Percentiles rank a stretch among this genome's conserved stretches.
phyloP scores from a whole-genome alignment of 176 grass and related monocot genomes.

The Cymbopogon citratus region DNA sequence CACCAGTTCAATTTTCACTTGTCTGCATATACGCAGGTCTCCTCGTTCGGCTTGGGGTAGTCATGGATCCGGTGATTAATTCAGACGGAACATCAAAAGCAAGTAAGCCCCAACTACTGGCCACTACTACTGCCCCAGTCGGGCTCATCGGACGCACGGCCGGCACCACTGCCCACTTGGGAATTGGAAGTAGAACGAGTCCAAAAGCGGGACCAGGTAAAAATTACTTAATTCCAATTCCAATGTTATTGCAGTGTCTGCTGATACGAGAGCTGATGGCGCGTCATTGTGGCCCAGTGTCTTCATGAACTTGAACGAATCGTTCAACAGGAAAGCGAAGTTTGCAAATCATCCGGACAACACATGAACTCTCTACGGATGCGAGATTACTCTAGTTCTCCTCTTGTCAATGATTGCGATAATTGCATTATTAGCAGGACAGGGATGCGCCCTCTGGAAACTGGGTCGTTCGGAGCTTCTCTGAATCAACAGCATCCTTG shows the following conservation, averaged over 20 bases:
- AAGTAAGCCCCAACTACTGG: not conserved
- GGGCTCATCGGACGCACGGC: no score
- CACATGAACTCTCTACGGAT: not conserved
- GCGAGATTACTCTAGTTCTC: not conserved
- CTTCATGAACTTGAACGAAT: not conserved
- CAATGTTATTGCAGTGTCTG: not conserved
- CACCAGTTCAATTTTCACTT: not conserved
- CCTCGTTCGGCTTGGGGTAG: not conserved
- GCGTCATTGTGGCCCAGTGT: not conserved
- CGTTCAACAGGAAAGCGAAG: not conserved
- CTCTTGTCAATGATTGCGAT: not conserved
- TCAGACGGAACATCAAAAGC: not conserved
- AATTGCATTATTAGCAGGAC: not conserved
- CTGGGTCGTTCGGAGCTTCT: not conserved
- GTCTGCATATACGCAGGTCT: not conserved
- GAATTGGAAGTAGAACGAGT: not conserved
- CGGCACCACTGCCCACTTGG: not conserved
- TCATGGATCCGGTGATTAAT: not conserved
- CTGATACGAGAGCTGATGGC: not conserved
- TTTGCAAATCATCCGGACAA: not conserved
- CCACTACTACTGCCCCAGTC: not conserved
- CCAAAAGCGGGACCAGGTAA: not conserved
- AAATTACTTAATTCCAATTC: no score
- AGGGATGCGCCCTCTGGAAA: not conserved
- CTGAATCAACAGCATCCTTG: not conserved